phyloP scores from a whole-genome alignment of 2,329 filamentous ascomycete genomes.

The Fusarium sp. region DNA sequence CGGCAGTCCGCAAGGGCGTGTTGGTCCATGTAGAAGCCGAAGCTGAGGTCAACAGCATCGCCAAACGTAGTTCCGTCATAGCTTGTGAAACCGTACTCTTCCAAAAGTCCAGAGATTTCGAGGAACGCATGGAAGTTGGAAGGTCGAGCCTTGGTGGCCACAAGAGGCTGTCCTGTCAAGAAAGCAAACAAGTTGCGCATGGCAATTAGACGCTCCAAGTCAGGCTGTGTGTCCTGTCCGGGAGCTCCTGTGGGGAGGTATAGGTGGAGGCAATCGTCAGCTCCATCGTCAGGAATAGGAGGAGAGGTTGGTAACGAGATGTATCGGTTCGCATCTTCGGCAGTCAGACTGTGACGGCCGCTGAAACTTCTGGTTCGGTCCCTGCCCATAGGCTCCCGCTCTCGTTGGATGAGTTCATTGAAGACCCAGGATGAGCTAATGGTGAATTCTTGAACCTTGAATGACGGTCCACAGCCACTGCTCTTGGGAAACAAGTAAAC shows the following conservation, averaged over 20 bases:
- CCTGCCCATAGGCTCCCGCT: constrained; percentile 53
- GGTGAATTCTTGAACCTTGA: constrained; percentile 69
- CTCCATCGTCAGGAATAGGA: constrained; percentile 52
- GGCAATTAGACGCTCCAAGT: constrained; percentile 69
- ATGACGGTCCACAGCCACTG: constrained; percentile 67
- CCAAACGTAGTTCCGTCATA: constrained; percentile 71
- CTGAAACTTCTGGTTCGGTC: constrained; percentile 61
- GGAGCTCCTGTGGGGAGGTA: constrained; percentile 64
- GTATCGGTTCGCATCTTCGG: constrained; percentile 62
- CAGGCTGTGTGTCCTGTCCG: constrained; percentile 52
- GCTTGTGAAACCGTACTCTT: constrained; percentile 69
- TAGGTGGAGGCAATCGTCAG: constrained; percentile 61
- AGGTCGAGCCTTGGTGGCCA: constrained; percentile 67
- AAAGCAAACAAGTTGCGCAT: constrained; percentile 77
- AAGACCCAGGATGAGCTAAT: constrained; percentile 68
- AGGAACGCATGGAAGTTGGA: constrained; percentile 68
- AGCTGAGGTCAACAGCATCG: constrained; percentile 72
- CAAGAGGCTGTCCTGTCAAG: constrained; percentile 72
- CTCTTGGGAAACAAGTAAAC: constrained; percentile 69
- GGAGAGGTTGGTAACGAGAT: constrained; percentile 57
- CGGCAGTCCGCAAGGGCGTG: constrained; percentile 83
- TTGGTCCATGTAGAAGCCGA: constrained; percentile 82
- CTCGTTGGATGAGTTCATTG: constrained; percentile 64
- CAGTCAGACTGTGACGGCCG: constrained; percentile 62
- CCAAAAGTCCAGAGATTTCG: constrained; percentile 66